Conservation (phyloP, 169 alveolate genomes). For the Cyclospora cayetanensis region DNA sequence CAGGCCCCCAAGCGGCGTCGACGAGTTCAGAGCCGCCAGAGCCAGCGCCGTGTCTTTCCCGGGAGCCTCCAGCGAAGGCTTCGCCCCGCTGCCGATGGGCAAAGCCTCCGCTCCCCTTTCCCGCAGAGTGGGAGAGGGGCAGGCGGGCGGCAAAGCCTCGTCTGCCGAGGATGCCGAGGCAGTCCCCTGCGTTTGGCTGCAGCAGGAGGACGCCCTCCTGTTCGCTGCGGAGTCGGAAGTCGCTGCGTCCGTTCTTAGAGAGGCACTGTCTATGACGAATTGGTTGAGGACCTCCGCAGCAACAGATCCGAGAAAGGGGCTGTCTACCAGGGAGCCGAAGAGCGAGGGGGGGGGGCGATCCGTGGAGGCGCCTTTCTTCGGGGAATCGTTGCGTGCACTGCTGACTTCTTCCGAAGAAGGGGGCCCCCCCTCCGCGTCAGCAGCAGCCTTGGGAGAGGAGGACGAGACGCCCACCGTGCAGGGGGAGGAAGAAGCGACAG, state of each 20-base stretch:
- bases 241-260: neutral
- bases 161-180: neutral
- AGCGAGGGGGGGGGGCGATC: no score
- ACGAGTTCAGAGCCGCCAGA: slow-evolving; percentile 2
- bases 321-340: neutral
- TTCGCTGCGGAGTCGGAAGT: no score
- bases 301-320: neutral
- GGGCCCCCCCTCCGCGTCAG: neutral
- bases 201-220: no score
- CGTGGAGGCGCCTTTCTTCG: neutral
- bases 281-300: neutral
- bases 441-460: neutral
- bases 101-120: neutral
- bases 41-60: neutral
- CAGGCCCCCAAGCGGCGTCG: slow-evolving; percentile 15
- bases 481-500: neutral
- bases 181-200: no score
- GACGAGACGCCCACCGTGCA: neutral
- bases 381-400: neutral
- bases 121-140: neutral
- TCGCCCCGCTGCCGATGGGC: neutral
- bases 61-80: neutral
- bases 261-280: neutral
- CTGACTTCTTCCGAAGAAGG: neutral
- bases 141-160: neutral